Base-by-base conservation (phyloP, 2,329 filamentous ascomycete species). In the Arthrobotrys sinensis region DNA sequence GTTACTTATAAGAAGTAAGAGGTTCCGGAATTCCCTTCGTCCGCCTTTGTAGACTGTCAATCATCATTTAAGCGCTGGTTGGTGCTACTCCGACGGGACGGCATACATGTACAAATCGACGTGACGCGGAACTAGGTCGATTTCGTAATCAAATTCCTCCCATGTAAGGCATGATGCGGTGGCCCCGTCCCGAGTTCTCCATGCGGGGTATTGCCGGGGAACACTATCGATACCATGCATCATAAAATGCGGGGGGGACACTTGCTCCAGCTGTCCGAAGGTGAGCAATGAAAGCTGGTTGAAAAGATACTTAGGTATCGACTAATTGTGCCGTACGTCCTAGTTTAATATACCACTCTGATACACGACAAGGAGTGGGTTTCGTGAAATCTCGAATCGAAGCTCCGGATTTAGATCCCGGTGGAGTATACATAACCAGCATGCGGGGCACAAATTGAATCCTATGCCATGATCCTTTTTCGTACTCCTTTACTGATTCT, bases 161-260 rank as follows among this genome's bases (percentile, higher is more conserved):
- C 36, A 38, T 45, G 40, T 12, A 45, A 28, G n/a, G 40, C n/a
- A n/a, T 16, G n/a, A 45, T 24, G 32, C 5, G 16, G 55, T 60
- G 55, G 36, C 55, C 34, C 55, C 36, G 55, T 60, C 10, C 55
- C 55, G 55, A 60, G 36, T 43, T 43, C 36, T n/a, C 55, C 55
- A 60, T 60, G 55, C 36, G 55, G 55, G 55, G 55, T 60, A 40
- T 60, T 60, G 55, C 55, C 55, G 55, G 52, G 52, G 52, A 55
- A 57, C 28, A 21, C 28, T 12, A 57, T 57, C 28, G 32, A 57
- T 38, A 2, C 16, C 32, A 38, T 11, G 28, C n/a, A 57, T 19
- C 11, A 24, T 4, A n/a, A 45, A 43, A 60, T 60, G 55, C 36
- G 55, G 55, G 55, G 55, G 24, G 11, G 8, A n/a, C 1, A 11